phyloP scores from a whole-genome alignment of 139 green algal species.

The Picochlorum sp. region DNA sequence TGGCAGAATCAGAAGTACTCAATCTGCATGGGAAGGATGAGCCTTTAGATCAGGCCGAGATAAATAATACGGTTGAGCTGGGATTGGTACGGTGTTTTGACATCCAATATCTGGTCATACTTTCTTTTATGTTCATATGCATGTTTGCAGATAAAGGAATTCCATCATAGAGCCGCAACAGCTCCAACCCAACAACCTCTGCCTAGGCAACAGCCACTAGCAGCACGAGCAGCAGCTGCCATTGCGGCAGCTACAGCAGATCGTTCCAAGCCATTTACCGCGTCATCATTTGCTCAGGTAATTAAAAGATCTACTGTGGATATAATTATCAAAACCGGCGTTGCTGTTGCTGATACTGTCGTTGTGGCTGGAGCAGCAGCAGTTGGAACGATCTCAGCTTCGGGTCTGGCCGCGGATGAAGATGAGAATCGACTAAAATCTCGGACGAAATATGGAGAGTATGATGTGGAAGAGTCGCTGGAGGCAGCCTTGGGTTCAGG shows the following conservation, averaged over 20 bases:
- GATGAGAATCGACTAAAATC: neutral
- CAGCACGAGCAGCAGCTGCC: neutral
- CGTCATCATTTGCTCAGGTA: conserved; percentile 6
- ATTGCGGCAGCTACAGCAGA: neutral
- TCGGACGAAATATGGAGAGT: neutral
- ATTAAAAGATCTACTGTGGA: conserved; percentile 12
- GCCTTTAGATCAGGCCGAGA: neutral
- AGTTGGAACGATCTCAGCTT: conserved; percentile 6
- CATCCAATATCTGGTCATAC: neutral
- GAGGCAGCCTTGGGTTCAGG: neutral
- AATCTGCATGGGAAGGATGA: neutral
- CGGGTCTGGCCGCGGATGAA: neutral
- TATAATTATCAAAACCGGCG: conserved; percentile 12
- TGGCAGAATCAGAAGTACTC: neutral
- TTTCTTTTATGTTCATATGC: neutral
- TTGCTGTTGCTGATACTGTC: conserved; percentile 12
- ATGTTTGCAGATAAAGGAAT: conserved; percentile 30
- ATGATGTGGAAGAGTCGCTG: neutral
- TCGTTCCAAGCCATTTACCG: conserved; percentile 14
- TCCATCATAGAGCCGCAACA: conserved; percentile 13
- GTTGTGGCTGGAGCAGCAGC: conserved; percentile 11
- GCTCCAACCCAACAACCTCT: conserved; percentile 9
- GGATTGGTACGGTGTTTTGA: neutral
- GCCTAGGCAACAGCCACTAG: conserved; percentile 14
- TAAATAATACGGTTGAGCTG: neutral